Evolutionary conservation across 345 rosid genomes (phyloP).

Genomic region (Firmiana major): DNA sequence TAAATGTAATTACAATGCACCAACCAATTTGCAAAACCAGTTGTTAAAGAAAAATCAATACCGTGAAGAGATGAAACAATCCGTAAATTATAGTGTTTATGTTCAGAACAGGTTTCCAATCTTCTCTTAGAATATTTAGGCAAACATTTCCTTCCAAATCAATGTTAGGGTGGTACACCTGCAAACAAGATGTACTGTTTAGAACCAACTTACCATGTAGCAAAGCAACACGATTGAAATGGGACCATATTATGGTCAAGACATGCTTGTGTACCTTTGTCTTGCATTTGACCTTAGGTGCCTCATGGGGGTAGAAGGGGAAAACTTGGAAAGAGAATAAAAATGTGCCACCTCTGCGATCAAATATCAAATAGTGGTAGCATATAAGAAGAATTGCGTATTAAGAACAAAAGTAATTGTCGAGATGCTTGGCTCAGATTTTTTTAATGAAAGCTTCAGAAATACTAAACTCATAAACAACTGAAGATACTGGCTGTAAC

Average conservation of each 20-base stretch:
- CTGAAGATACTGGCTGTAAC: not conserved
- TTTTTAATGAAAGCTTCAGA: not conserved
- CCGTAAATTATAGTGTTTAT: constrained; percentile 52
- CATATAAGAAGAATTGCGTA: not conserved
- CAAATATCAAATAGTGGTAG: not conserved
- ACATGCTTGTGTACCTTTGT: constrained; percentile 40
- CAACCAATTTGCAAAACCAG: not conserved
- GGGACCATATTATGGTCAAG: not conserved
- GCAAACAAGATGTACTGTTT: constrained; percentile 6
- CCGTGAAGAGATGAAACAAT: constrained; percentile 51
- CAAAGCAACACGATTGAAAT: constrained; percentile 4
- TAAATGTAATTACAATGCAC: not conserved
- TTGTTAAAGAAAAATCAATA: constrained; percentile 16
- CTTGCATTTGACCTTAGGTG: constrained; percentile 65
- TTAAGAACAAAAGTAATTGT: not conserved
- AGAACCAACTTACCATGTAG: not conserved
- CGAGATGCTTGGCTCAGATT: not conserved
- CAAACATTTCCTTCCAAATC: constrained; percentile 63
- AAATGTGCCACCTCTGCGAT: constrained; percentile 29
- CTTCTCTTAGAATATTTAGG: constrained; percentile 54
- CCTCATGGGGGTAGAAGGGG: constrained; percentile 55
- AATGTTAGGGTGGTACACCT: constrained; percentile 59
- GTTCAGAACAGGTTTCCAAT: constrained; percentile 58
- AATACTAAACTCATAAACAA: not conserved
- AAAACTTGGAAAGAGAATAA: constrained; percentile 52